Base-by-base conservation (phyloP, 2,329 filamentous ascomycete species). In the Alternaria postmessia region DNA sequence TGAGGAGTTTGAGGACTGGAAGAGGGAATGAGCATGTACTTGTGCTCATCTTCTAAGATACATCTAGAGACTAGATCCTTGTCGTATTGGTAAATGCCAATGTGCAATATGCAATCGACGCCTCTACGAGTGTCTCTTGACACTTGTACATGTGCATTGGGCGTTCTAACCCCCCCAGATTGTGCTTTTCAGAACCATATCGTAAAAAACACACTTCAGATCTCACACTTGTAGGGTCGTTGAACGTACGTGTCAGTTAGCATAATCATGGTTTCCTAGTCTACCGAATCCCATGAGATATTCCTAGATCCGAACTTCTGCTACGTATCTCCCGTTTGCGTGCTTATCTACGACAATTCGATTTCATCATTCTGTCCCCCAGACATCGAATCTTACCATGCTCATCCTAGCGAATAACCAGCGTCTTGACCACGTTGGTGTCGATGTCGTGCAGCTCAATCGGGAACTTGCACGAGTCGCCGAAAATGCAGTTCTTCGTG, bases 1-100 rank as follows among this genome's bases (percentile, higher is more conserved):
- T 16, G 81, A 84, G 26, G 93, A 97, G 79, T 93, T 92, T 75
- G 85, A 90, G 68, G 81, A 80, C 59, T 97, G 93, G 93, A 92
- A 86, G 78, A 68, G 57, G 44, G 69, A 75, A 57, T 76, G 48
- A 61, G 32, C 32, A 12, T 36, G 32, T 6, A 7, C 3, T 6
- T 18, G 20, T 22, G 14, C 14, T 20, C 16, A 2, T 28, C 11
- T 42, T 42, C 12, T 20, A 8, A 5, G 5, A 26, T 12, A 22
- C n/a, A 12, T 22, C 8, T 22, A 4, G 9, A 22, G 8, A 22
- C 8, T 20, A 39, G 3, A 39, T n/a, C 11, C 14, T 6, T 39
- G n/a, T 2, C 32, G 14, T 36, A 14, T 36, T 16, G 11, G 11
- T 36, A 14, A 11, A 14, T 14, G 12, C 11, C 32, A 7, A 14